These are phyloP conservation scores for Microcos paniculata DNA, from an alignment of 345 rosid genomes.

Conservation along the genomic window DNA sequence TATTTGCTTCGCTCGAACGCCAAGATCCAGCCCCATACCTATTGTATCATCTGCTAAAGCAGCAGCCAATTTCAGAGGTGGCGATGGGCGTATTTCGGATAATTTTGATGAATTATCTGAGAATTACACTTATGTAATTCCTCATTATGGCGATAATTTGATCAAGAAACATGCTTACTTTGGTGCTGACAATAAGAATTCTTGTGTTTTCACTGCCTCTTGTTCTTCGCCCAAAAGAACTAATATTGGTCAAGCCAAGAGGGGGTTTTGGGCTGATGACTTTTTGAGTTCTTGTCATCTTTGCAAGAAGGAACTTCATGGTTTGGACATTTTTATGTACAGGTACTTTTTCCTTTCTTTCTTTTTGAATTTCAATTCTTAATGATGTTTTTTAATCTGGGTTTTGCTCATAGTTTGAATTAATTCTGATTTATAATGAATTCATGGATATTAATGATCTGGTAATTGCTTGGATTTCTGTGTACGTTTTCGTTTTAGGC, in stretches of 20 bases:
- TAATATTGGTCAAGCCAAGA: not conserved
- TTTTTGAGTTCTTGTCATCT: conserved; percentile 35
- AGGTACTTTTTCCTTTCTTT: conserved; percentile 15
- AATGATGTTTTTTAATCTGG: conserved; percentile 4
- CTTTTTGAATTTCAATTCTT: not conserved
- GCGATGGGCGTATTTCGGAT: not conserved
- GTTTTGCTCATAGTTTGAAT: not conserved
- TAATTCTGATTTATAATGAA: not conserved
- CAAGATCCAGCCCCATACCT: conserved; percentile 25
- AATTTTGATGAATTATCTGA: conserved; percentile 23
- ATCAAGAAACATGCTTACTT: conserved; percentile 20
- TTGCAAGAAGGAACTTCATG: conserved; percentile 33
- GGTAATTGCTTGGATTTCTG: not conserved
- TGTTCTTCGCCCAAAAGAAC: conserved; percentile 16
- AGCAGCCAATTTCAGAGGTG: conserved; percentile 2
- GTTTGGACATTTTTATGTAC: conserved; percentile 41
- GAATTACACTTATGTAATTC: conserved; percentile 28
- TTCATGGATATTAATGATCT: no score
- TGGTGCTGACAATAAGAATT: conserved; percentile 12
- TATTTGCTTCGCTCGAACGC: conserved; percentile 13
- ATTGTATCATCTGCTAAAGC: conserved; percentile 17
- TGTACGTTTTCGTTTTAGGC: not conserved
- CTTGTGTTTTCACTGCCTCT: conserved; percentile 16
- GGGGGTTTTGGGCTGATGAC: conserved; percentile 22
- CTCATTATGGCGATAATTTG: conserved; percentile 21